Percentiles rank a stretch among this genome's conserved stretches.
Evolutionary conservation across 345 rosid genomes (phyloP).

Genomic region (Reutealis trisperma): DNA sequence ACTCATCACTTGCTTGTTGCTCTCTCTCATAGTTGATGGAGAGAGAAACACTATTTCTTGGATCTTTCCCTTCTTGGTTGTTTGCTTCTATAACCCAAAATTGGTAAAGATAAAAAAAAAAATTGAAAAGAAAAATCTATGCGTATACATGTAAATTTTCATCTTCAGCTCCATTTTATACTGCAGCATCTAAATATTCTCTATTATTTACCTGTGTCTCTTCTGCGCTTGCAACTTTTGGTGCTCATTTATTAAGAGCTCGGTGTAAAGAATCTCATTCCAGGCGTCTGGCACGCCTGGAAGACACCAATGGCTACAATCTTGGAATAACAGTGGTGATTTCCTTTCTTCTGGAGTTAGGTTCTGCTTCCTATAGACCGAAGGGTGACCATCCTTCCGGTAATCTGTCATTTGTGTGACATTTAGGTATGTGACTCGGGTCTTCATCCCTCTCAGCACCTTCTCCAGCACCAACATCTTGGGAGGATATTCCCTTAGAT

Average conservation of each 20-base stretch:
- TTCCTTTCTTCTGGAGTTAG: conserved; percentile 46
- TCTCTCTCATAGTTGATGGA: neutral
- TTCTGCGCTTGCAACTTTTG: conserved; percentile 44
- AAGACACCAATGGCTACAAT: conserved; percentile 99
- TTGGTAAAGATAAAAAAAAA: neutral
- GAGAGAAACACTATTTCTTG: conserved; percentile 1
- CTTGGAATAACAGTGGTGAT: conserved; percentile 65
- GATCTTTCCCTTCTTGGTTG: conserved; percentile 10
- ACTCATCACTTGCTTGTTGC: neutral
- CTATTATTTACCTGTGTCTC: conserved; percentile 37
- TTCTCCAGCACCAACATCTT: conserved; percentile 83
- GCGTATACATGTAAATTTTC: conserved; percentile 17
- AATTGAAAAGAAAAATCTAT: conserved; percentile 9
- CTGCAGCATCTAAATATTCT: neutral
- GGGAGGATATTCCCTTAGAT: conserved; percentile 60
- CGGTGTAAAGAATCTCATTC: conserved; percentile 85
- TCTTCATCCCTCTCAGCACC: conserved; percentile 74
- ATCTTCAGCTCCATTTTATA: neutral
- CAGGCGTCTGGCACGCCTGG: conserved; percentile 95
- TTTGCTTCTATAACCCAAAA: conserved; percentile 24
- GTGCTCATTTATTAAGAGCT: conserved; percentile 58
- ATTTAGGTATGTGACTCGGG: conserved; percentile 75
- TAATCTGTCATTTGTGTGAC: conserved; percentile 82
- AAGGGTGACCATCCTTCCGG: conserved; percentile 94
- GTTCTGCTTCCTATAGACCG: conserved; percentile 67